Base-by-base conservation (phyloP, 257 asterid genomes). In the Leptodermis oblonga region DNA sequence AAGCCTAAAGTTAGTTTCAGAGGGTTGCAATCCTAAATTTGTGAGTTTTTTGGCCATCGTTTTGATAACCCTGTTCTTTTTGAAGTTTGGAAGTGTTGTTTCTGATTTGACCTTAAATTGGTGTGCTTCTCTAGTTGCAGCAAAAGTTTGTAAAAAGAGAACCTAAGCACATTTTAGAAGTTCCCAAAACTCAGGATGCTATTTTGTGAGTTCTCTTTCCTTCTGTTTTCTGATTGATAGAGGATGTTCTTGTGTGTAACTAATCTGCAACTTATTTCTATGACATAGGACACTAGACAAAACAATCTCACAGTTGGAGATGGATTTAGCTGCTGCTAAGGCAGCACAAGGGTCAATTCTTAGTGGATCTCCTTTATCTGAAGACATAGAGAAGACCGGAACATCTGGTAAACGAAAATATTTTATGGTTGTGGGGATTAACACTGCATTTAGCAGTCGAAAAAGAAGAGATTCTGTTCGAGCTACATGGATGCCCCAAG, bases 401-500 rank as follows among this genome's bases (percentile, higher is more conserved):
- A 76, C 84, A 3, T 53, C 78, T 7, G 62, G 52, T 34, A 84
- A 60, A 69, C 81, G 86, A 71, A 92, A 92, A 63, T 84, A 88
- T 67, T 82, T 90, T 61, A 79, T 89, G 92, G 96, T 92, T 26
- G 76, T 92, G 48, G 97, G 98, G 58, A 71, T 92, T 22, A 92
- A 92, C 49, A 92, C 98, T 2, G 98, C 97, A 7, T 92, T 92
- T 77, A 92, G 98, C 81, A 92, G 98, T 83, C 74, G 98, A 14
- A 92, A 88, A 77, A 75, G 97, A 74, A 79, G 97, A 74, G 98
- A 92, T 71, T 90, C 98, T 0, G 86, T 92, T 73, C 98, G 97
- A 28, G 84, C 87, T 20, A 92, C 97, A 1, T 92, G 98, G 98
- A 88, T 90, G 96, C 97, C 95, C n/a, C 91, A 86, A 90, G 97